These are phyloP conservation scores for Helicostylum pulchrum DNA, from an alignment of 192 early-diverging fungal species.

Conservation along the genomic window DNA sequence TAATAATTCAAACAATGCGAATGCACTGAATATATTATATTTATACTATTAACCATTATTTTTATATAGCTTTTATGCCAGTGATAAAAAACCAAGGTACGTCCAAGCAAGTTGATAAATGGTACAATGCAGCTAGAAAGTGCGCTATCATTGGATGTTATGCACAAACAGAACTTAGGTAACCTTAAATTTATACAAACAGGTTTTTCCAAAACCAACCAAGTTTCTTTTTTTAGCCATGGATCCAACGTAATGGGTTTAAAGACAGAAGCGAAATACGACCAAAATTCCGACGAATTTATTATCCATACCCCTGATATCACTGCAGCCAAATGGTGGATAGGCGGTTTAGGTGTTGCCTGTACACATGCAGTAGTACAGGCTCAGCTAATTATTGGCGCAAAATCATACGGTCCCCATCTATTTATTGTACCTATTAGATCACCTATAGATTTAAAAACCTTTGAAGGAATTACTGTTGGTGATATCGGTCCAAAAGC, in stretches of 20 bases:
- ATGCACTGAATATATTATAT: constrained; percentile 13
- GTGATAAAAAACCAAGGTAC: constrained; percentile 69
- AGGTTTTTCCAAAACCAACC: too few species aligned
- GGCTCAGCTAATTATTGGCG: constrained; percentile 68
- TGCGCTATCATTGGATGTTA: constrained; percentile 81
- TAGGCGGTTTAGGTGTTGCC: constrained; percentile 71
- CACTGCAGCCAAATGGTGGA: constrained; percentile 72
- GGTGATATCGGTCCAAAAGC: constrained; percentile 83
- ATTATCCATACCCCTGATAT: constrained; percentile 68
- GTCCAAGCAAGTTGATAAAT: constrained; percentile 68
- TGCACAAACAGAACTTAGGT: constrained; percentile 79
- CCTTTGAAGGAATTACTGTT: constrained; percentile 68
- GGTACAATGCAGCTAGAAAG: constrained; percentile 60
- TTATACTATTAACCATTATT: too few species aligned
- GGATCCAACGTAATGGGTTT: constrained; percentile 73
- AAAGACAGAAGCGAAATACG: constrained; percentile 76
- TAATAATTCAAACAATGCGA: not conserved
- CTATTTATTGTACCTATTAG: constrained; percentile 81
- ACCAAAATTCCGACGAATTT: constrained; percentile 74
- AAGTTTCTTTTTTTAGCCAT: constrained; percentile 29
- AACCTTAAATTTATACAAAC: not conserved
- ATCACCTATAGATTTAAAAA: constrained; percentile 58
- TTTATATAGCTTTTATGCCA: constrained; percentile 67
- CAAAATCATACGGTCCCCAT: constrained; percentile 67
- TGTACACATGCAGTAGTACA: constrained; percentile 77